A percentile compares a stretch with the other conserved stretches of the same genome.
These are phyloP conservation scores for Synchytrium microbalum DNA, from an alignment of 371 early-diverging fungal species.

Conservation along the genomic window DNA sequence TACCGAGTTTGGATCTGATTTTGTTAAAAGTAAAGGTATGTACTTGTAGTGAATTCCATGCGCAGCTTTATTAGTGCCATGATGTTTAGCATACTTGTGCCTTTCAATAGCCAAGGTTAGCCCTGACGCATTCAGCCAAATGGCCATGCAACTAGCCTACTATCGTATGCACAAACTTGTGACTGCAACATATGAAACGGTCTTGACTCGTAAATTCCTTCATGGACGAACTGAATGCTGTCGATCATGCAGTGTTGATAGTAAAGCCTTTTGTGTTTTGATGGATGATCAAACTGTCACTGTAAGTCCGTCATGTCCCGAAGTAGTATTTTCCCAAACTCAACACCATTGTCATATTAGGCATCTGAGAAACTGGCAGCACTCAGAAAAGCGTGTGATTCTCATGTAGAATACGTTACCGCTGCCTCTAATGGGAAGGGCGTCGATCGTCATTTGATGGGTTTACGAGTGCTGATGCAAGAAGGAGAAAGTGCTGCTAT, in stretches of 20 bases:
- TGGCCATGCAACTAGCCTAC: constrained; percentile 93
- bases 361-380: constrained; percentile 48
- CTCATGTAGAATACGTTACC: constrained; percentile 57
- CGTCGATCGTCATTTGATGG: constrained; percentile 77
- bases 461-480: constrained; percentile 49
- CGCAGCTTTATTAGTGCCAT: neutral
- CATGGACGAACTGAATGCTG: constrained; percentile 9
- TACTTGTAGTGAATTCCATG: constrained; percentile 70
- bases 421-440: constrained; percentile 69
- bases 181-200: constrained; percentile 10
- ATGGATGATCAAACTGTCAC: constrained; percentile 3
- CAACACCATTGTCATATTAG: constrained; percentile 28
- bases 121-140: constrained; percentile 91
- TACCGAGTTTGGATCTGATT: constrained; percentile 51
- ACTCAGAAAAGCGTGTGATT: constrained; percentile 51
- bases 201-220: constrained; percentile 13
- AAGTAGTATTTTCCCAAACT: no score
- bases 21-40: constrained; percentile 61
- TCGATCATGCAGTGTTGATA: neutral
- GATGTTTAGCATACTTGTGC: constrained; percentile 75
- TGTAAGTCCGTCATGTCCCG: no score
- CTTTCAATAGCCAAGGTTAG: constrained; percentile 81
- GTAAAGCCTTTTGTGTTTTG: constrained; percentile 3
- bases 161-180: constrained; percentile 74
- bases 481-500: constrained; percentile 42